Percentiles rank a stretch among this genome's conserved stretches.
Evolutionary conservation across 495 filamentous ascomycete species (phyloP).

Genomic region (Cercophora scortea): DNA sequence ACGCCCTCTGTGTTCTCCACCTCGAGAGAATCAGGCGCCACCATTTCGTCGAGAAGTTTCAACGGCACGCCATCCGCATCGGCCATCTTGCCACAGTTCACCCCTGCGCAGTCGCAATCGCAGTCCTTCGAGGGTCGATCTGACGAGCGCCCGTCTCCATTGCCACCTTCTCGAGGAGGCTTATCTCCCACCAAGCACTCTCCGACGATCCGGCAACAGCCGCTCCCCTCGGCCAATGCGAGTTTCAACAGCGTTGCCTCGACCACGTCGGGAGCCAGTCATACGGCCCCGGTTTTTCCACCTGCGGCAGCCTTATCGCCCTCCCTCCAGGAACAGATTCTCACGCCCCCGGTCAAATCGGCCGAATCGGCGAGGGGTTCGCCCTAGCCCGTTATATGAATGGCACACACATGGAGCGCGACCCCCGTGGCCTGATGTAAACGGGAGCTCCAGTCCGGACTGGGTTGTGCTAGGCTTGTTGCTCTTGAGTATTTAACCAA

Average conservation of each 20-base stretch:
- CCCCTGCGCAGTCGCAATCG: constrained; percentile 9
- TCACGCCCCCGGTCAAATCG: constrained; percentile 42
- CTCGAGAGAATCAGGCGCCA: constrained; percentile 7
- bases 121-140: constrained; percentile 5
- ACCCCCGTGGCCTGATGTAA: constrained; percentile 6
- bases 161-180: constrained; percentile 52
- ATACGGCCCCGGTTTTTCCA: constrained; percentile 36
- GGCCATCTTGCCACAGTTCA: constrained; percentile 15
- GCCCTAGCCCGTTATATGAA: constrained; percentile 10
- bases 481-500: too few species aligned
- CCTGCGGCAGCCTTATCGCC: constrained; percentile 46
- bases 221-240: constrained; percentile 4
- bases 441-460: not conserved
- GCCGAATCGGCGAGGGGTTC: constrained; percentile 24
- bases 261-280: constrained; percentile 13
- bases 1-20: constrained; percentile 4
- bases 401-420: not conserved
- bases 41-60: constrained; percentile 2
- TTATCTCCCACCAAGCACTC: constrained; percentile 73
- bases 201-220: constrained; percentile 28
- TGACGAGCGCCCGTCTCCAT: constrained; percentile 27
- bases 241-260: constrained; percentile 11
- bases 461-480: not conserved
- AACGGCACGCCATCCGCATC: constrained; percentile 13
- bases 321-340: constrained; percentile 39